Percentiles rank a stretch among this genome's conserved stretches.
Conservation (phyloP, 768 basidiomycete genomes). For the Rhodotorula sphaerocarpa region DNA sequence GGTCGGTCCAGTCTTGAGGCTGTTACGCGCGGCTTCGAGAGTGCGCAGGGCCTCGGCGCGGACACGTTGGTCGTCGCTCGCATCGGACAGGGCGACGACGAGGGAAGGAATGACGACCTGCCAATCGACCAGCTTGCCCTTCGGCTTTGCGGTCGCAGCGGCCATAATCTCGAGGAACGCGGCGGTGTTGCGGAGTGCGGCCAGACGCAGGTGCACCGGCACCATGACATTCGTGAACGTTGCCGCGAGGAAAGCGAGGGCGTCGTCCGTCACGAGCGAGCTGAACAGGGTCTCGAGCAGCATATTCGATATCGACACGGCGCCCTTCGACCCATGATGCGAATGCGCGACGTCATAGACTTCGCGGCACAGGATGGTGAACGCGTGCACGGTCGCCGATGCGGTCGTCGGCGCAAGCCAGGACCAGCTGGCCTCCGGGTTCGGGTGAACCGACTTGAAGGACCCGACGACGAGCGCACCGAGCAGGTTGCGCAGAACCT, state of each 20-base stretch:
- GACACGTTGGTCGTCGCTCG: constrained; percentile 36
- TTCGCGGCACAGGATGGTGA: constrained; percentile 55
- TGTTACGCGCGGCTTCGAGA: constrained; percentile 32
- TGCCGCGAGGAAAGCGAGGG: constrained; percentile 71
- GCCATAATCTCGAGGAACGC: constrained; percentile 73
- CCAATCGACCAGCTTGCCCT: constrained; percentile 46
- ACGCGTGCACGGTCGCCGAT: constrained; percentile 42
- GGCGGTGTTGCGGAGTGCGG: constrained; percentile 64
- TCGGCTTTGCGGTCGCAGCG: constrained; percentile 45
- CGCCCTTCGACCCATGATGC: constrained; percentile 45
- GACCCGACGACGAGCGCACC: constrained; percentile 36
- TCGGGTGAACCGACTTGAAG: constrained; percentile 32
- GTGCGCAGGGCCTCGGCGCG: constrained; percentile 41
- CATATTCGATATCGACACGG: constrained; percentile 36
- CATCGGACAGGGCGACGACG: constrained; percentile 31
- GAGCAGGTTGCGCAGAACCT: constrained; percentile 33
- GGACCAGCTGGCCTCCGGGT: constrained; percentile 11
- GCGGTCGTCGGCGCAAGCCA: constrained; percentile 32
- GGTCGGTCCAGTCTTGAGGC: background rate
- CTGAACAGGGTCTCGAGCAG: constrained; percentile 57
- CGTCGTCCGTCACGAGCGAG: constrained; percentile 57
- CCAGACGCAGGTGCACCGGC: constrained; percentile 45
- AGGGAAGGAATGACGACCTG: constrained; percentile 44
- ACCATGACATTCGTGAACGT: constrained; percentile 48
- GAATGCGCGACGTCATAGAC: constrained; percentile 65